Base-by-base conservation (phyloP, 2,329 filamentous ascomycete genomes). In the Cladosporium velox region DNA sequence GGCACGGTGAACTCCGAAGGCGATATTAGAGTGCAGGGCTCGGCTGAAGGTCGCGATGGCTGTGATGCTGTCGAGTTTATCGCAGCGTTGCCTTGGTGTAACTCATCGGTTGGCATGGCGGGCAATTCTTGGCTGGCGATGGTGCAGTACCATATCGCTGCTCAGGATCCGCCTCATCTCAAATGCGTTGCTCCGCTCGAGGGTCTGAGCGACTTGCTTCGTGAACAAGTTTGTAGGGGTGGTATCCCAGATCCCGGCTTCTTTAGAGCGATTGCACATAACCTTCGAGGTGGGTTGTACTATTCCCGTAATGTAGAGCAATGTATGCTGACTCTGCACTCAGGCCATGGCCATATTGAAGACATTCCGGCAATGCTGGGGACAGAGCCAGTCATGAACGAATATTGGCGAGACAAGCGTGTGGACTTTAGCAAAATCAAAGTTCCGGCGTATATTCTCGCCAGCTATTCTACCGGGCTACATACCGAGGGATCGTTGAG, bases 61-160 rank as follows among this genome's bases (percentile, higher is more conserved):
- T 80, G 82, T 65, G 81, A 84, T 68, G 76, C 79, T 0, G 76
- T 83, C 11, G 80, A 83, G 67, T 74, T 71, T 18, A 70, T 82
- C 57, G 80, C 80, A 0, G 68, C 75, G 21, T 74, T 79, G 71
- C 68, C 72, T 1, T 84, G 81, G 82, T 82, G 80, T 66, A 83
- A 80, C 60, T 81, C 81, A 14, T 72, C 69, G 4, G 73, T 82
- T 15, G 80, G 78, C 10, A 76, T 83, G 72, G 78, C 79, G 0
- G 82, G 82, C 0, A 83, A 83, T 65, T 51, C 47, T 26, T 24
- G 21, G 47, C 47, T 51, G 10, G 47, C 21, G 81, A 26, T 44
- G 18, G 73, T 76, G 0, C 81, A 83, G 65, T 63, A 59, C 59
- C 65, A 57, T 4, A 59, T 63, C 15, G 65, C 59, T 14, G 32